Percentiles rank a stretch among this genome's conserved stretches.
Conservation (phyloP, 768 basidiomycete genomes). For the Boletellus ananiceps region DNA sequence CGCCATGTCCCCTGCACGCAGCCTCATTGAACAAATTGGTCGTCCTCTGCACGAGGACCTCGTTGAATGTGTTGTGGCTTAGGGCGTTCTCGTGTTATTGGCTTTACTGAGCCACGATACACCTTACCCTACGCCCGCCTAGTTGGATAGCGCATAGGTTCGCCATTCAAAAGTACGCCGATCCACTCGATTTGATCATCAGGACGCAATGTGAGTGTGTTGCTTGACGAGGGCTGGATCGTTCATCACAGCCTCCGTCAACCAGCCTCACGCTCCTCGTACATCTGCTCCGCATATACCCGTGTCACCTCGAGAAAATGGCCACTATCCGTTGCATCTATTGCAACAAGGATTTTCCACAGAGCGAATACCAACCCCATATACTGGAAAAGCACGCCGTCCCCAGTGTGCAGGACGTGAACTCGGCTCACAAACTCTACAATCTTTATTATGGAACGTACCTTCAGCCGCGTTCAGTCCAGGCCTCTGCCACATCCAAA, state of each 20-base stretch:
- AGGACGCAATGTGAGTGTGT: neutral
- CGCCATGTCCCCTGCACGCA: no score
- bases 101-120: no score
- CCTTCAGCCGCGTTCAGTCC: neutral
- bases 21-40: no score
- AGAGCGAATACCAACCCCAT: slow-evolving; percentile 10
- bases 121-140: no score
- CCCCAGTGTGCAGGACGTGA: slow-evolving; percentile 7
- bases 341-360: slow-evolving; percentile 9
- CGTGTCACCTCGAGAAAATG: neutral
- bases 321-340: slow-evolving; percentile 8
- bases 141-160: neutral
- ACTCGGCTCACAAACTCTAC: slow-evolving; percentile 4
- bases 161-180: neutral
- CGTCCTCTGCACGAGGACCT: no score
- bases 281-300: neutral
- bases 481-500: neutral
- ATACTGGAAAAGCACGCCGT: slow-evolving; percentile 7
- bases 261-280: neutral
- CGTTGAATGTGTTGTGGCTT: no score
- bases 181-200: neutral
- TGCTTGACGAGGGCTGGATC: neutral
- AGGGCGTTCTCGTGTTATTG: no score
- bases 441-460: neutral
- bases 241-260: no score